Evolutionary conservation across 202 grass and related monocot species (phyloP), one percentile per base, ranked within the genome.

Genomic region (Dendrocalamus latiflorus): DNA sequence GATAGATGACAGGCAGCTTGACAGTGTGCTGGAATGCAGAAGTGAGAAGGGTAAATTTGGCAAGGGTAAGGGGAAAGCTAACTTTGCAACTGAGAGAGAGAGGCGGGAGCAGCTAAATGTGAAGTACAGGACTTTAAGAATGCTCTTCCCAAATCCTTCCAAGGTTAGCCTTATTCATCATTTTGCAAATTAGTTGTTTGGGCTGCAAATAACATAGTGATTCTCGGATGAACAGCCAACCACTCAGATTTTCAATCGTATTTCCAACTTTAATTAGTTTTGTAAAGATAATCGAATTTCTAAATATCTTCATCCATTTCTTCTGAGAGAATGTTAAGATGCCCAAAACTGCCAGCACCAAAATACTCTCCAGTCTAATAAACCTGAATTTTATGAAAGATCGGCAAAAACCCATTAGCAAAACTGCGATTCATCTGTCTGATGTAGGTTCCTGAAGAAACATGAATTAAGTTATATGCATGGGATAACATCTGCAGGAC

Each of bases 81-180:
- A n/a, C n/a, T n/a, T n/a, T n/a, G n/a, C n/a, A n/a, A 94, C 94
- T 8, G 94, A 97, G 88, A 90, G 91, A 60, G 91, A 97, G 82
- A 92, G 94, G 75, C 81, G 94, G 66, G 94, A 94, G 51, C 94
- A 97, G 85, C 82, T 92, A 79, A 97, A 97, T 88, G 94, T 94
- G 84, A 97, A 97, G 71, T 97, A 87, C 77, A 81, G 75, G 59
- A 89, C 85, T 47, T 74, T 97, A 94, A 97, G n/a, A n/a, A n/a
- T n/a, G n/a, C n/a, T n/a, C n/a, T n/a, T n/a, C n/a, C n/a, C n/a
- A n/a, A n/a, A n/a, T 74, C 89, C 94, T 59, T 92, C 94, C 57
- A 97, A 94, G 94, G 94, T 94, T 78, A 70, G 64, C 68, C 20
- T 41, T 68, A 58, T 78, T 85, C 59, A 83, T 83, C 30, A 83